Base-by-base conservation (phyloP, 1,284 basidiomycete genomes). In the Papiliotrema flavescens region DNA sequence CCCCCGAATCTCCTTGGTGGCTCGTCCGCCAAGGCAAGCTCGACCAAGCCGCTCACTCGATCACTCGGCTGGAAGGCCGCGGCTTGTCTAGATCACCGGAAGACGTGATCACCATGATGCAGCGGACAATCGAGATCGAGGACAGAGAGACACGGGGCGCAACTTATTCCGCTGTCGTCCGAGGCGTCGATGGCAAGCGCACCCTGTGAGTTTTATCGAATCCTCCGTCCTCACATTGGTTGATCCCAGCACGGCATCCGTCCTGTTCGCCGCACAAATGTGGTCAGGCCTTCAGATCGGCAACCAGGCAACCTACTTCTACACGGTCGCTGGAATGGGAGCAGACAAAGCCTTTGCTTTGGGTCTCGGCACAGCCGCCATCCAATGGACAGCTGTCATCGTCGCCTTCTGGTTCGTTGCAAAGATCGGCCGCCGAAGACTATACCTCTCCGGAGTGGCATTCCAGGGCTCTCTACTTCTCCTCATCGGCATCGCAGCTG, bases 361-460 rank as follows among this genome's bases (percentile, higher is more conserved):
- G 20, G 57, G 65, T 41, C 66, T 79, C 20, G 75, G 65, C 37
- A 62, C 61, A 42, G 61, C 61, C 55, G 50, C 42, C n/a, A 67
- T 67, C 53, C 63, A 65, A 51, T 43, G 40, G 43, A 43, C 41
- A 44, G 68, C 66, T 19, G 66, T 69, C 11, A 60, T 66, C 42
- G 62, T 60, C 49, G 65, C 64, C 13, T 67, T 64, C 64, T 53
- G 40, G 5, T 69, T 74, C 60, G 66, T 77, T 60, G 75, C 77
- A 35, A 54, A 66, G 19, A 53, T 76, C 58, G 78, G 78, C 28
- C 73, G 79, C 34, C 70, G 79, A n/a, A 59, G 54, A 14, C 59
- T 81, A 44, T 81, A 80, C 73, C 68, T 79, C 47, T 67, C 57
- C 49, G 81, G 80, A 17, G 20, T 40, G 19, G 51, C 39, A 13